These are phyloP conservation scores for Kodamaea laetipori DNA, from an alignment of 805 yeast species.

Conservation along the genomic window DNA sequence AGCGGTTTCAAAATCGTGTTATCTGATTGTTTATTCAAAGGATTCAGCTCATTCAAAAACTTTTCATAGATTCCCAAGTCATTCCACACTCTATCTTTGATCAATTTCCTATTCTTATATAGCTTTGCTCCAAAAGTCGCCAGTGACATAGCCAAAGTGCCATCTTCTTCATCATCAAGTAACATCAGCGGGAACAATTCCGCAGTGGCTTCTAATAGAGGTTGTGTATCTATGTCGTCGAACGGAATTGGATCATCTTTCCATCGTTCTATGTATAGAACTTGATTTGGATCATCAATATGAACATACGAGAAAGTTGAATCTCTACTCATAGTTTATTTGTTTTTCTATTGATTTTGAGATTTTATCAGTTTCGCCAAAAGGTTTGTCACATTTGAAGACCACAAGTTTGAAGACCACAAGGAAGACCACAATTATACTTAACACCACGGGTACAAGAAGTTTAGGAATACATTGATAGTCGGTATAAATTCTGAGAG, in stretches of 20 bases:
- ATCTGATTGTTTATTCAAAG: constrained; percentile 26
- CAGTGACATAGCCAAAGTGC: constrained; percentile 37
- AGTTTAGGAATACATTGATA: too few relatives aligned
- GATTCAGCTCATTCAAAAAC: constrained; percentile 24
- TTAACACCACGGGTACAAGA: too few relatives aligned
- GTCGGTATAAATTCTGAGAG: too few relatives aligned
- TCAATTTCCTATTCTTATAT: constrained; percentile 33
- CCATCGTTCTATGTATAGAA: constrained; percentile 45
- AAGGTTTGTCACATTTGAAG: too few relatives aligned
- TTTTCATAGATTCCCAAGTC: constrained; percentile 34
- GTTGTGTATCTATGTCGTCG: constrained; percentile 44
- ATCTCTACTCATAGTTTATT: constrained; percentile 8
- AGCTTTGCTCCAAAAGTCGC: constrained; percentile 42
- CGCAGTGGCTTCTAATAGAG: constrained; percentile 39
- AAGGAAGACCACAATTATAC: too few relatives aligned
- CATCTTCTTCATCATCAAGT: constrained; percentile 41
- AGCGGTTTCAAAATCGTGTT: constrained; percentile 35
- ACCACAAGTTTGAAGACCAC: too few relatives aligned
- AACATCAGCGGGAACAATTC: constrained; percentile 38
- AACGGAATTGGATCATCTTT: constrained; percentile 40
- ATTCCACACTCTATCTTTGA: constrained; percentile 37
- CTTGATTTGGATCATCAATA: constrained; percentile 41
- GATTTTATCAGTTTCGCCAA: not conserved
- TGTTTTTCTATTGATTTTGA: not conserved
- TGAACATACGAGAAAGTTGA: constrained; percentile 33